Evolutionary conservation across 2,329 filamentous ascomycete species (phyloP).

Genomic region (Aspergillus intermedius): DNA sequence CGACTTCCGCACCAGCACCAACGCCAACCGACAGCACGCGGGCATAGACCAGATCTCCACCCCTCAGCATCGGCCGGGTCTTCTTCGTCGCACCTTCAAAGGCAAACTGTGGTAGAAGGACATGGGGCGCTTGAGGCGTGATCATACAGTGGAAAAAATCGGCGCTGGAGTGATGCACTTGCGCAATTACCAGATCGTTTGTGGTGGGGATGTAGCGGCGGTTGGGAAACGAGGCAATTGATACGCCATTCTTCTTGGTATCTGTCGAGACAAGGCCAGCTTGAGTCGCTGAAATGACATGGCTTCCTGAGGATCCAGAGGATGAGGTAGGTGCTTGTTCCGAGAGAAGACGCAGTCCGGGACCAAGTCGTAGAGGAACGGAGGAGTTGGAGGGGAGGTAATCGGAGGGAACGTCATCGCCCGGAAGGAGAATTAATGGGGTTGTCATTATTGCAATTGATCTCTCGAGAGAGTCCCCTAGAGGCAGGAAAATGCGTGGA

Average conservation of each 20-base stretch:
- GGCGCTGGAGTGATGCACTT: slow-evolving; percentile 65
- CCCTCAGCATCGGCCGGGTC: slow-evolving; percentile 69
- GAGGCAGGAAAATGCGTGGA: slow-evolving; percentile 3
- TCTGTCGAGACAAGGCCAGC: slow-evolving; percentile 34
- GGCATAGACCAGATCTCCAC: slow-evolving; percentile 80
- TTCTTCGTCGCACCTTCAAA: slow-evolving; percentile 93
- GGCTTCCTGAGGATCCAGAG: slow-evolving; percentile 50
- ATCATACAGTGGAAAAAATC: slow-evolving; percentile 78
- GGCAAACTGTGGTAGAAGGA: slow-evolving; percentile 75
- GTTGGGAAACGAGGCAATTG: slow-evolving; percentile 30
- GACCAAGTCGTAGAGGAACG: slow-evolving; percentile 69
- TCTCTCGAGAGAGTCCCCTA: background rate
- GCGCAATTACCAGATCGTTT: slow-evolving; percentile 86
- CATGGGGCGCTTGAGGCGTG: slow-evolving; percentile 56
- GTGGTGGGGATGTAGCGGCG: slow-evolving; percentile 67
- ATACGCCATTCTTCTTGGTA: slow-evolving; percentile 33
- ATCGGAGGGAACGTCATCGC: slow-evolving; percentile 63
- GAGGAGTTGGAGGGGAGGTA: slow-evolving; percentile 61
- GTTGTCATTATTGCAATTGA: slow-evolving; percentile 44
- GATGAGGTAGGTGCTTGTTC: slow-evolving; percentile 63
- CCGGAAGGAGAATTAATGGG: slow-evolving; percentile 69
- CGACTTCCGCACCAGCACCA: slow-evolving; percentile 77
- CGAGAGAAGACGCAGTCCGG: slow-evolving; percentile 74
- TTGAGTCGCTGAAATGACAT: slow-evolving; percentile 28
- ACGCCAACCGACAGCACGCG: slow-evolving; percentile 71